Conservation (phyloP, 2,329 filamentous ascomycete genomes). For the Fusarium sublunatum region DNA sequence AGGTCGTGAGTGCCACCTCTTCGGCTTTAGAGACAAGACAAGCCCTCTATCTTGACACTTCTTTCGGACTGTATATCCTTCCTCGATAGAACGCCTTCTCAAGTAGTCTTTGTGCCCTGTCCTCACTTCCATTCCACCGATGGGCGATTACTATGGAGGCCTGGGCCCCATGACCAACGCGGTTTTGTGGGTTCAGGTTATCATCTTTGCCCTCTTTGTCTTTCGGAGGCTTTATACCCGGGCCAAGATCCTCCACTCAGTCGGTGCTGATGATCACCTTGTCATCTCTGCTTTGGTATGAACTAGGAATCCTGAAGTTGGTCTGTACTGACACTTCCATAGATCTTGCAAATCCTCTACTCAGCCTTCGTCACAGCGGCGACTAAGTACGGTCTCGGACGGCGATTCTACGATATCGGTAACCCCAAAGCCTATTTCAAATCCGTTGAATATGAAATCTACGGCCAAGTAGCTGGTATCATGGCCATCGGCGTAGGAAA, state of each 20-base stretch:
- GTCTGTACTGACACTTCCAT: not conserved
- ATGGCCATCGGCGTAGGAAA: constrained; percentile 23
- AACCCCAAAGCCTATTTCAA: constrained; percentile 16
- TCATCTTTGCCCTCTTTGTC: constrained; percentile 20
- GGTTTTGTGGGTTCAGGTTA: constrained; percentile 24
- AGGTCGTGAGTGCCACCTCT: not conserved
- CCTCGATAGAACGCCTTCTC: not conserved
- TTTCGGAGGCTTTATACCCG: constrained; percentile 17
- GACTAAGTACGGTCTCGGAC: constrained; percentile 17
- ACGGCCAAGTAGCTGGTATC: constrained; percentile 9
- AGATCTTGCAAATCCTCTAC: constrained; percentile 27
- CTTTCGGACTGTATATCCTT: too few relatives aligned
- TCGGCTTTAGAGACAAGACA: not conserved
- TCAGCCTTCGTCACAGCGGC: constrained; percentile 21
- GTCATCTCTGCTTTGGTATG: constrained; percentile 10
- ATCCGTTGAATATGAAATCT: constrained; percentile 16
- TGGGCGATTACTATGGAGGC: constrained; percentile 24
- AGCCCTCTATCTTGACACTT: not conserved
- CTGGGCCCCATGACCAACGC: constrained; percentile 24
- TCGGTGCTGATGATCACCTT: constrained; percentile 23
- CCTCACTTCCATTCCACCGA: not conserved
- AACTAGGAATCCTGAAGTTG: rapidly evolving
- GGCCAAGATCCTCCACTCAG: constrained; percentile 2
- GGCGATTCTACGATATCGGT: constrained; percentile 9
- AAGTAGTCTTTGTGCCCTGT: not conserved